These are phyloP conservation scores for Volutella citrinella DNA, from an alignment of 2,329 filamentous ascomycete genomes.

Conservation along the genomic window DNA sequence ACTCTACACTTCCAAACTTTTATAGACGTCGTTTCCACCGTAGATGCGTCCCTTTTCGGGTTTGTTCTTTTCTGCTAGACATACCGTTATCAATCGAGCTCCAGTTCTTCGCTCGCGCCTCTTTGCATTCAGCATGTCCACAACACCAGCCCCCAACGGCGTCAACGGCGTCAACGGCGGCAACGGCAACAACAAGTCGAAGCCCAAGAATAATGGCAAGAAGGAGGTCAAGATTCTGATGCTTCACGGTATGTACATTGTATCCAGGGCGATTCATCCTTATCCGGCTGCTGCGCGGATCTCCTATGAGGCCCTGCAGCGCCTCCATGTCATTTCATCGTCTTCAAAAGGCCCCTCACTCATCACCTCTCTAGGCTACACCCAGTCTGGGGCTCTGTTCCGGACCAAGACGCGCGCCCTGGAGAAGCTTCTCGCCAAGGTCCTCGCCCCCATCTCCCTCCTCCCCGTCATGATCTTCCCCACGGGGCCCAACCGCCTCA, in stretches of 20 bases:
- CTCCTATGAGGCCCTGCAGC: too few relatives aligned
- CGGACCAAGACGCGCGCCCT: conserved; percentile 84
- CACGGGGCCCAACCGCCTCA: conserved; percentile 63
- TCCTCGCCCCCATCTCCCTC: conserved; percentile 59
- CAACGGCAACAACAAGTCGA: conserved; percentile 21
- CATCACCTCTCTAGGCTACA: conserved; percentile 61
- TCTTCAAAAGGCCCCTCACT: too few relatives aligned
- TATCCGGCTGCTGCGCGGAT: too few relatives aligned
- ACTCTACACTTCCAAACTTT: conserved; percentile 4
- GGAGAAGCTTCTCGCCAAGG: conserved; percentile 74
- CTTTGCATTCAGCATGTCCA: conserved; percentile 26
- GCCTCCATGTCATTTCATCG: too few relatives aligned
- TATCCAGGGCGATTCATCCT: too few relatives aligned
- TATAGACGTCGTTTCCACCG: not conserved
- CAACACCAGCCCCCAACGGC: conserved; percentile 13
- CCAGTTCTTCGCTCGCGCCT: conserved; percentile 6
- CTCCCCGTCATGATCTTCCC: conserved; percentile 62
- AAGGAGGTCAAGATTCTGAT: conserved; percentile 67
- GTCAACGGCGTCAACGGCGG: conserved; percentile 7
- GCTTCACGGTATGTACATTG: conserved; percentile 60
- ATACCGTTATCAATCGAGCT: conserved; percentile 10
- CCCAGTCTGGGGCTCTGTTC: conserved; percentile 84
- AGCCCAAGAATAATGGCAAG: conserved; percentile 37
- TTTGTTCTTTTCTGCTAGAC: conserved; percentile 15
- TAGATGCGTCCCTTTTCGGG: conserved; percentile 20